phyloP scores from a whole-genome alignment of 768 basidiomycete genomes.

The Crepidotus variabilis region DNA sequence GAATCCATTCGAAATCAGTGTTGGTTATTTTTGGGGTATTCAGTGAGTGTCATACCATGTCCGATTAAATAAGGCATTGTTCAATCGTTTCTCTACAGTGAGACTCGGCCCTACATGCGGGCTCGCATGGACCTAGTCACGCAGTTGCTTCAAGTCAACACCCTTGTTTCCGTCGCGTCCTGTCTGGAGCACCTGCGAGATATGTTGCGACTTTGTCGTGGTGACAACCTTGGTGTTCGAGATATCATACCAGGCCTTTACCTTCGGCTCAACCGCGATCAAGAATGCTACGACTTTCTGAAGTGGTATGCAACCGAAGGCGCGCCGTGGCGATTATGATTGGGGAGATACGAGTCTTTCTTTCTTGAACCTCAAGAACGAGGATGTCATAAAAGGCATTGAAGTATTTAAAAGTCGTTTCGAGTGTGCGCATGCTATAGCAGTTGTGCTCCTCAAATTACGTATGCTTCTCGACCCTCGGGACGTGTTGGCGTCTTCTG shows the following conservation, averaged over 20 bases:
- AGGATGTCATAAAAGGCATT: slow-evolving; percentile 6
- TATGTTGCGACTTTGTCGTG: slow-evolving; percentile 9
- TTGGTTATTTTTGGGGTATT: slow-evolving; percentile 12
- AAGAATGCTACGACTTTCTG: slow-evolving; percentile 9
- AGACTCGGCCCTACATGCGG: slow-evolving; percentile 9
- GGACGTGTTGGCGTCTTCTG: too few species aligned
- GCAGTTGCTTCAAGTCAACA: not conserved
- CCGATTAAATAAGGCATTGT: not conserved
- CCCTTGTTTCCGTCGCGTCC: slow-evolving; percentile 1
- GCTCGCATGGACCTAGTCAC: slow-evolving; percentile 3
- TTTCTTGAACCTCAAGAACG: slow-evolving; percentile 6
- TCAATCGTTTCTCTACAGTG: not conserved
- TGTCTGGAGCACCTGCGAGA: slow-evolving; percentile 5
- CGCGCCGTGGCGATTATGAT: not conserved
- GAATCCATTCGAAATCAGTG: slow-evolving; percentile 6
- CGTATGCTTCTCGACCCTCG: too few species aligned
- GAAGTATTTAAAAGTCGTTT: not conserved
- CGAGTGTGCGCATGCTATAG: not conserved
- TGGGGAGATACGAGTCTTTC: slow-evolving; percentile 5
- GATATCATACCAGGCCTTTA: slow-evolving; percentile 7
- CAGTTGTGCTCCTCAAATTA: not conserved
- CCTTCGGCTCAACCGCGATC: slow-evolving; percentile 8
- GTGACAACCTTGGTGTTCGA: slow-evolving; percentile 9
- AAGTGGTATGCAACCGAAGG: slow-evolving; percentile 10
- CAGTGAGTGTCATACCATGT: not conserved